Conservation (phyloP, 139 green algal species). For the Volvox reticuliferus region DNA sequence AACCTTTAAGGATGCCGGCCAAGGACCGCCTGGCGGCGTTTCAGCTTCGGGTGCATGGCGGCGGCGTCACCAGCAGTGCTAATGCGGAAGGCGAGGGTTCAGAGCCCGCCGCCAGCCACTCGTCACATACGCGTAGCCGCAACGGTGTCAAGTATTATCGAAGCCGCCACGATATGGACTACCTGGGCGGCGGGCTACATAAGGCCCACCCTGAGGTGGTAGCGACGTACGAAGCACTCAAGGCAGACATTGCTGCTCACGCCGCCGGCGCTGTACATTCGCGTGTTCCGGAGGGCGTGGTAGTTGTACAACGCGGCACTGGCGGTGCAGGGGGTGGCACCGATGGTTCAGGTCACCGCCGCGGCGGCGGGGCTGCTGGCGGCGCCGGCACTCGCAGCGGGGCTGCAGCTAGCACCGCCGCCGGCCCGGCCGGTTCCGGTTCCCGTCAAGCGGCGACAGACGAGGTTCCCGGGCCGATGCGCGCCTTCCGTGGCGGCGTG, state of each 20-base stretch:
- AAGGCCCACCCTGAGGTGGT: slow-evolving; percentile 31
- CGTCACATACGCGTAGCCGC: slow-evolving; percentile 10
- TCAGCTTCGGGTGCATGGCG: slow-evolving; percentile 40
- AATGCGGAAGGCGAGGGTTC: background rate
- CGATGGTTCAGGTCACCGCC: background rate
- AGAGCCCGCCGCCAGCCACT: background rate
- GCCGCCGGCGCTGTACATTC: slow-evolving; percentile 24
- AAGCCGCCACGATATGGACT: slow-evolving; percentile 38
- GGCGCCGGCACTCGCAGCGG: background rate
- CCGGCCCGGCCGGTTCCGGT: background rate
- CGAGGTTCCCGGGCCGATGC: background rate
- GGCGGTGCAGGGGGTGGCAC: background rate
- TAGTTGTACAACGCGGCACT: background rate
- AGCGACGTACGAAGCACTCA: slow-evolving; percentile 41
- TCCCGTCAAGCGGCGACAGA: background rate
- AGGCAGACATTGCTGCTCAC: slow-evolving; percentile 52
- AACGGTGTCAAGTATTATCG: slow-evolving; percentile 38
- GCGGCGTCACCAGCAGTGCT: background rate
- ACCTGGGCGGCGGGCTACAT: slow-evolving; percentile 56
- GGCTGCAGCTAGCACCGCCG: background rate
- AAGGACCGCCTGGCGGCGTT: slow-evolving; percentile 45
- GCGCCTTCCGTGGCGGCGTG: slow-evolving; percentile 39
- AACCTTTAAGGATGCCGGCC: slow-evolving; percentile 1
- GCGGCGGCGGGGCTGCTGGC: background rate
- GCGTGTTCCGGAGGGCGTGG: slow-evolving; percentile 18